These are phyloP conservation scores for Shiraia sp. DNA, from an alignment of 2,329 filamentous ascomycete species.

Conservation along the genomic window DNA sequence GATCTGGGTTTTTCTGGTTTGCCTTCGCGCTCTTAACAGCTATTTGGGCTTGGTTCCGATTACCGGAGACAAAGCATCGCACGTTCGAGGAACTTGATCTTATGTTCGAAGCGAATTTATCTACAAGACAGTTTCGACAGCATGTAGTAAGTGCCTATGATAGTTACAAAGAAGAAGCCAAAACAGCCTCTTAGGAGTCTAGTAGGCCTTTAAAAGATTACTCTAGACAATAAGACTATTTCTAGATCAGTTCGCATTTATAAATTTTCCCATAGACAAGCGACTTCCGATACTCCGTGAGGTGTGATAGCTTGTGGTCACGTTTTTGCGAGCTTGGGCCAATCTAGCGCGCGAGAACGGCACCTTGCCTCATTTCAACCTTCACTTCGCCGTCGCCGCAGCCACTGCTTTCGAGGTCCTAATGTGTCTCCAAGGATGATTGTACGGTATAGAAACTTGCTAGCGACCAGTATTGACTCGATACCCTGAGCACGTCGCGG, in stretches of 20 bases:
- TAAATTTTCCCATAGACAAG: no score
- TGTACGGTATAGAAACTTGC: slow-evolving; percentile 44
- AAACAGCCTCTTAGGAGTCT: no score
- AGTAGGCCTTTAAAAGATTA: no score
- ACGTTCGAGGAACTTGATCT: slow-evolving; percentile 83
- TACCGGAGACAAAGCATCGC: slow-evolving; percentile 76
- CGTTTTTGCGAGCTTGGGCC: slow-evolving; percentile 24
- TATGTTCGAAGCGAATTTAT: slow-evolving; percentile 64
- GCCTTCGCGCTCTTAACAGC: slow-evolving; percentile 75
- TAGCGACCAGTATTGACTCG: slow-evolving; percentile 43
- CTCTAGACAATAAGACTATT: no score
- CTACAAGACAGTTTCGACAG: slow-evolving; percentile 21
- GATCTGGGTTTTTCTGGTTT: slow-evolving; percentile 82
- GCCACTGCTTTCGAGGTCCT: slow-evolving; percentile 14
- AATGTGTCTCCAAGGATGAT: slow-evolving; percentile 45
- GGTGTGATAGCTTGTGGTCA: slow-evolving; percentile 10
- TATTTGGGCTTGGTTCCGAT: slow-evolving; percentile 74
- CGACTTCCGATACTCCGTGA: no score
- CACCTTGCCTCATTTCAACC: slow-evolving; percentile 16
- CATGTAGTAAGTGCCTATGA: slow-evolving; percentile 42
- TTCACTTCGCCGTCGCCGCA: slow-evolving; percentile 22
- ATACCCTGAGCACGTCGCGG: slow-evolving; percentile 37
- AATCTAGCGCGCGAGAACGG: slow-evolving; percentile 14
- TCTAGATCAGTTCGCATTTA: no score
- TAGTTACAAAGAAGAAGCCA: no score